Evolutionary conservation across 306 rosid genomes (phyloP).

Genomic region (Cicer bijugum): DNA sequence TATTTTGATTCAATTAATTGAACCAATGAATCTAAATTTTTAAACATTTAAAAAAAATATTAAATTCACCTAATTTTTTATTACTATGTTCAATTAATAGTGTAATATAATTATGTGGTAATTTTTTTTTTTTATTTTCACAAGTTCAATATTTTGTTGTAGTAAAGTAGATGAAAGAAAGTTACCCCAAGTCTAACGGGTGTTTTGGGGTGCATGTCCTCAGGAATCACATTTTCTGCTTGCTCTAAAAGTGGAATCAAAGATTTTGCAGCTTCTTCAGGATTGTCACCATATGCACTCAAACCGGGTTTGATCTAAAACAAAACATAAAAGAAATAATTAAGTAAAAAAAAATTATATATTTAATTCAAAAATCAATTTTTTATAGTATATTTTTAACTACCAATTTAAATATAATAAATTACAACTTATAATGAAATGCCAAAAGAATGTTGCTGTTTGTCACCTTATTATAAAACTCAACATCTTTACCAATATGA

Average conservation of each 20-base stretch:
- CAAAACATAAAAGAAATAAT: background rate
- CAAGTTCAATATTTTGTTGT: too few relatives aligned
- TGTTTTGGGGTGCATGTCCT: constrained; percentile 53
- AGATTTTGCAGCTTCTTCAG: constrained; percentile 68
- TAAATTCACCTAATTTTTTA: too few relatives aligned
- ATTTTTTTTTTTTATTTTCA: too few relatives aligned
- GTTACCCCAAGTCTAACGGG: constrained; percentile 77
- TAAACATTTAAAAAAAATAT: too few relatives aligned
- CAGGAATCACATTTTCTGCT: constrained; percentile 66
- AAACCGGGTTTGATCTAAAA: constrained; percentile 58
- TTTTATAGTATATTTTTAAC: too few relatives aligned
- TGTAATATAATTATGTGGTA: too few relatives aligned
- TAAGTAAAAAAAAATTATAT: background rate
- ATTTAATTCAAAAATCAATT: too few relatives aligned
- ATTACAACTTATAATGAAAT: too few relatives aligned
- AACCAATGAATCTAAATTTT: too few relatives aligned
- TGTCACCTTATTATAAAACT: constrained; percentile 50
- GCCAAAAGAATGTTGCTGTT: background rate
- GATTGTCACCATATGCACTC: constrained; percentile 62
- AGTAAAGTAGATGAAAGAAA: background rate
- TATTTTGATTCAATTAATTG: too few relatives aligned
- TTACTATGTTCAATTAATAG: too few relatives aligned
- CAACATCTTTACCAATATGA: constrained; percentile 63
- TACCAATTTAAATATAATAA: too few relatives aligned
- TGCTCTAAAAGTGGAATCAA: constrained; percentile 55